Conservation (phyloP, 2,329 filamentous ascomycete genomes). For the Phialophora verrucosa region DNA sequence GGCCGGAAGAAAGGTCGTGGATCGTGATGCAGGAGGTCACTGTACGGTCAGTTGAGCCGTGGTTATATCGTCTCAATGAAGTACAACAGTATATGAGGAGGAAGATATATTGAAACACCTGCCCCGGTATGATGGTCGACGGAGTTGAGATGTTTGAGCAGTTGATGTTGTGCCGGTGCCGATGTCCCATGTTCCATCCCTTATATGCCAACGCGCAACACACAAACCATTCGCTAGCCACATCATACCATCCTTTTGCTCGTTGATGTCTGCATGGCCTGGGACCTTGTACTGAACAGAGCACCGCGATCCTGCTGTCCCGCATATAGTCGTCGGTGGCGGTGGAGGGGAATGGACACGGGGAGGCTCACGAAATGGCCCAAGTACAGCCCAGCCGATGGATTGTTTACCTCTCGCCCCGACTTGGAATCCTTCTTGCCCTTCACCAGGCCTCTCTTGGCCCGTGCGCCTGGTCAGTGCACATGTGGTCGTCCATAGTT, state of each 20-base stretch:
- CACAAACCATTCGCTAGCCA: conserved; percentile 1
- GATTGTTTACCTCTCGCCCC: conserved; percentile 7
- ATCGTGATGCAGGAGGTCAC: not conserved
- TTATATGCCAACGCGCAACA: not conserved
- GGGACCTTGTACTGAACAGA: not conserved
- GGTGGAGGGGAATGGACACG: not conserved
- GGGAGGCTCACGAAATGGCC: not conserved
- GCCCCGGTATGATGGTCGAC: not conserved
- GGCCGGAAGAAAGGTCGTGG: not conserved
- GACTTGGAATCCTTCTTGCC: not conserved
- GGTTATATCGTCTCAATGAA: not conserved
- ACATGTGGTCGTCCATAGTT: not conserved
- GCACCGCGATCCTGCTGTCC: not conserved
- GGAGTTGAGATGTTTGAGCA: not conserved
- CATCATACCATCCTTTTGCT: not conserved
- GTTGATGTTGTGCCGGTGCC: not conserved
- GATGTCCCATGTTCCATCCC: not conserved
- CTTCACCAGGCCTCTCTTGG: not conserved
- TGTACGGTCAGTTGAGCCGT: not conserved
- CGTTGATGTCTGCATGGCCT: not conserved
- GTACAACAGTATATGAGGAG: not conserved
- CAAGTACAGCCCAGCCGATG: not conserved
- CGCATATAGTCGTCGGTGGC: not conserved
- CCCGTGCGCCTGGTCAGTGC: not conserved
- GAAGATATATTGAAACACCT: not conserved